phyloP scores from a whole-genome alignment of 2,329 filamentous ascomycete genomes.

The Neopestalotiopsis sp. region DNA sequence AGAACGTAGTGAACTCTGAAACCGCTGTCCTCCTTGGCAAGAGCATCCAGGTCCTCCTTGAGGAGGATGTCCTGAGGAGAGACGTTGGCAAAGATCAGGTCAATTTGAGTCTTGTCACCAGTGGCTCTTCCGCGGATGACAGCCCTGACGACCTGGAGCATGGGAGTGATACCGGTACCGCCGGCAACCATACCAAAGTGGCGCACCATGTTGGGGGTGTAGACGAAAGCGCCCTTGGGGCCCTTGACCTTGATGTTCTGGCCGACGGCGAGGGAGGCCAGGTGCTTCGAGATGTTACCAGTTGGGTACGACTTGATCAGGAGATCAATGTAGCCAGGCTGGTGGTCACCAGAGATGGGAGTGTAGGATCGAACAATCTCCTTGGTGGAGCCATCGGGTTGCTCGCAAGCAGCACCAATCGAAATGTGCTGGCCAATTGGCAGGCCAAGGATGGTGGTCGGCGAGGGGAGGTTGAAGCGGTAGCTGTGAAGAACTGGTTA shows the following conservation, averaged over 20 bases:
- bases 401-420: conserved; percentile 77
- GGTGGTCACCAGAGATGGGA: conserved; percentile 86
- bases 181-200: conserved; percentile 98
- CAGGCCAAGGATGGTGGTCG: conserved; percentile 85
- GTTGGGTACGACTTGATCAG: conserved; percentile 98
- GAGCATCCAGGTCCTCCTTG: conserved; percentile 85
- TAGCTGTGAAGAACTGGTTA: conserved; percentile 63
- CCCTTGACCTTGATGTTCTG: conserved; percentile 89
- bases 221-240: conserved; percentile 97
- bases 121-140: conserved; percentile 80
- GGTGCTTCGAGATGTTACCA: conserved; percentile 95
- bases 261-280: conserved; percentile 82
- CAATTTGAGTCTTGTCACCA: conserved; percentile 86
- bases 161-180: conserved; percentile 96
- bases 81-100: conserved; percentile 97
- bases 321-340: conserved; percentile 91
- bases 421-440: conserved; percentile 99
- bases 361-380: conserved; percentile 93
- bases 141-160: conserved; percentile 94
- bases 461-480: conserved; percentile 84
- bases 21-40: conserved; percentile 77
- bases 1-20: conserved; percentile 95
- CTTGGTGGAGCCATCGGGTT: conserved; percentile 74
- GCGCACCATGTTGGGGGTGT: conserved; percentile 94
- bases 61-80: conserved; percentile 91